Evolutionary conservation across 2,329 filamentous ascomycete species (phyloP), one percentile per base, ranked within the genome.

Genomic region (Colletotrichum sp.): DNA sequence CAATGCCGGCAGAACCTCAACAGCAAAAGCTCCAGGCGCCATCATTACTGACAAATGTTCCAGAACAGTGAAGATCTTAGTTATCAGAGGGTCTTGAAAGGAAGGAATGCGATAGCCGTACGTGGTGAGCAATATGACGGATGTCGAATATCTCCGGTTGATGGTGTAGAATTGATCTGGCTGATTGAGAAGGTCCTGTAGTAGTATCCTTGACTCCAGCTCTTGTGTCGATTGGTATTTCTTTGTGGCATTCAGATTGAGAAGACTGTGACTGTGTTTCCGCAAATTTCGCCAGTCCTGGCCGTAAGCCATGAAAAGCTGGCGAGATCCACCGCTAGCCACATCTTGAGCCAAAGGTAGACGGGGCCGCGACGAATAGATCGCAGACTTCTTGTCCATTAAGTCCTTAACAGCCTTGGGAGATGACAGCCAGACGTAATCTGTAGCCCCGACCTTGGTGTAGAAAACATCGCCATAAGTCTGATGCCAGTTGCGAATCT

Each of bases 261-360:
- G 88, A 13, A 88, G 79, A 71, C 85, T 83, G 68, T 84, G 83
- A 71, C 83, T 84, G 21, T 87, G 83, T 79, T 84, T 87, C 8
- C 86, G 83, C 77, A 88, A 86, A 16, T 86, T 83, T 77, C 84
- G 87, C 87, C 87, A 88, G 5, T 82, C 87, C 6, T 87, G 86
- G 86, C 77, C 38, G 38, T 43, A 43, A n/a, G 38, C 38, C 38
- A 43, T 43, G 18, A 43, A 43, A 3, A 43, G 38, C 38, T 43
- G 38, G 5, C 38, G 81, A 88, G 79, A 60, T 88, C 38, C 86
- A 43, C 38, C 38, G 18, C 38, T 43, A 43, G 38, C 38, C 18
- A 43, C 38, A n/a, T 43, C 18, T 43, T 43, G 38, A 10, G 38
- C 38, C 3, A 43, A n/a, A n/a, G 38, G 38, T n/a, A n/a, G 5